Base-by-base conservation (phyloP, 805 yeast species). In the Metschnikowia shivogae region DNA sequence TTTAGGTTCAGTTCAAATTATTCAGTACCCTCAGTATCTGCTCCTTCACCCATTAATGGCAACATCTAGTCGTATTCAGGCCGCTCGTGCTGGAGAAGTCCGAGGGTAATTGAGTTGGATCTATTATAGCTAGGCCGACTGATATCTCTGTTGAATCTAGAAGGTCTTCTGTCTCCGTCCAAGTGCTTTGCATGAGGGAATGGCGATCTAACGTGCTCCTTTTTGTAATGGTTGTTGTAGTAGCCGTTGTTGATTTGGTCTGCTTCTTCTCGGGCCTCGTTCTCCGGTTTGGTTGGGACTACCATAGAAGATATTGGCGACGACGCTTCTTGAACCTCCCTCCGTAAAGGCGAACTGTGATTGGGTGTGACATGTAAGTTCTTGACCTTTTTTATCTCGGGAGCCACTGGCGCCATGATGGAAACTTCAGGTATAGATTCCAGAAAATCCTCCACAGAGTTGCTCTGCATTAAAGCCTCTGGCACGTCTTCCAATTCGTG, bases 201-300 rank as follows among this genome's bases (percentile, higher is more conserved):
- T 13, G 76, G 73, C n/a, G 57, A 55, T 28, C 56, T 50, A 6
- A 59, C 53, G n/a, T 69, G 72, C 58, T 84, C 72, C 44, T 72
- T 74, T 39, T 65, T 65, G 55, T 75, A 75, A 49, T 77, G 81
- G 47, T 76, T 76, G 34, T 66, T 68, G 59, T 61, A 73, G 34
- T 58, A 47, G 22, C 53, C 57, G 7, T 34, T 32, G 19, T 33
- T 34, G n/a, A 46, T 39, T 0, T 36, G 39, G n/a, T 24, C 26
- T 12, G 14, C 20, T 9, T 40, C 40, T 56, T 52, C 42, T 3
- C 35, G 36, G 7, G 47, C 12, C 30, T 45, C 42, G 6, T 36
- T 22, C 5, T 31, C 27, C 9, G 28, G 27, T 9, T 28, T 32
- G 13, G 12, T 17, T 31, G 45, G 32, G 34, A 48, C 43, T 14